These are phyloP conservation scores for Quambalaria eucalypti DNA, from an alignment of 1,284 basidiomycete species.

Conservation along the genomic window DNA sequence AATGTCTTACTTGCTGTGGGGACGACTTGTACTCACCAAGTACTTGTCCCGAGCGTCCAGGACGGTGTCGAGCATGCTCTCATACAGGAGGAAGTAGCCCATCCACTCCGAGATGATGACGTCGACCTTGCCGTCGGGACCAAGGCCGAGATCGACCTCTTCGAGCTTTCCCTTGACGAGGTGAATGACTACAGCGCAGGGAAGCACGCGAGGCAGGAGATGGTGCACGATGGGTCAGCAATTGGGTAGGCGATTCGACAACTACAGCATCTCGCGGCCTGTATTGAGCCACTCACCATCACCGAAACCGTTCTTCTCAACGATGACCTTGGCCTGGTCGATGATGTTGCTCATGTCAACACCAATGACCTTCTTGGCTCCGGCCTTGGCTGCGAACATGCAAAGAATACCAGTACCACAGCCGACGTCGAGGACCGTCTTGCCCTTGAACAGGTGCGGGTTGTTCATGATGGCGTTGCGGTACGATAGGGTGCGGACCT, in stretches of 20 bases:
- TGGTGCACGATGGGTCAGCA: neutral
- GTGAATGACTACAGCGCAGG: slow-evolving; percentile 66
- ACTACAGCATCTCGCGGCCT: too few relatives aligned
- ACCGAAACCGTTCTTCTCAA: slow-evolving; percentile 90
- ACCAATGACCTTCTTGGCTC: slow-evolving; percentile 72
- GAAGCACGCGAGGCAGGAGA: neutral
- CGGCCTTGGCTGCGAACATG: slow-evolving; percentile 98
- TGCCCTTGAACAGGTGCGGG: slow-evolving; percentile 75
- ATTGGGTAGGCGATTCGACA: neutral
- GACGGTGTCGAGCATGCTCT: slow-evolving; percentile 98
- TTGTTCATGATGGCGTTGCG: slow-evolving; percentile 91
- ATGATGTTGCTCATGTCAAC: slow-evolving; percentile 99
- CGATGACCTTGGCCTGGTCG: slow-evolving; percentile 94
- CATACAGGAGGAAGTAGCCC: slow-evolving; percentile 74
- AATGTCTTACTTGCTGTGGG: too few relatives aligned
- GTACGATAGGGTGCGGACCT: slow-evolving; percentile 90
- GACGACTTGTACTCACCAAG: slow-evolving; percentile 50
- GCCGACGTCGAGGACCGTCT: slow-evolving; percentile 82
- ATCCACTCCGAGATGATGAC: slow-evolving; percentile 99
- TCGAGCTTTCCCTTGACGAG: slow-evolving; percentile 98
- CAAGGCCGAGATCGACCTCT: slow-evolving; percentile 57
- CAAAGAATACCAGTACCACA: slow-evolving; percentile 97
- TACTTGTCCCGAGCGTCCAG: slow-evolving; percentile 93
- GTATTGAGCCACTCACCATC: slow-evolving; percentile 57
- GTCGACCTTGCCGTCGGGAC: slow-evolving; percentile 54